Percentiles rank a stretch among this genome's conserved stretches.
These are phyloP conservation scores for Trichophyton rubrum DNA, from an alignment of 2,329 filamentous ascomycete genomes.

Conservation along the genomic window DNA sequence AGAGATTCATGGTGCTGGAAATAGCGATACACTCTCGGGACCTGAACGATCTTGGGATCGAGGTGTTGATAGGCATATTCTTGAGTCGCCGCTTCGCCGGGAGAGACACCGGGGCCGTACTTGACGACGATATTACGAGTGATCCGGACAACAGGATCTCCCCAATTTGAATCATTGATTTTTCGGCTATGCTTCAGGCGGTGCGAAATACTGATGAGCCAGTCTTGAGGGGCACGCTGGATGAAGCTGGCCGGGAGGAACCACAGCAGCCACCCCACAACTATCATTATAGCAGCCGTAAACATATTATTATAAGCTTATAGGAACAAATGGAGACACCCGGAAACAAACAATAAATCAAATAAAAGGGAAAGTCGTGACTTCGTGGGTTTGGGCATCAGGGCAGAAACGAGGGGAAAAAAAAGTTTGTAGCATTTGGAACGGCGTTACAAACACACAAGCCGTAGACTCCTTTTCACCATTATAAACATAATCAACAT, in stretches of 20 bases:
- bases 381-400: background rate
- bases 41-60: slow-evolving; percentile 14
- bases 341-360: background rate
- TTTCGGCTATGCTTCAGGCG: background rate
- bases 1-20: slow-evolving; percentile 9
- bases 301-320: background rate
- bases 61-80: slow-evolving; percentile 14
- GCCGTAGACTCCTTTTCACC: background rate
- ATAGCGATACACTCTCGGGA: slow-evolving; percentile 16
- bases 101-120: slow-evolving; percentile 14
- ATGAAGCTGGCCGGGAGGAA: background rate
- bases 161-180: background rate
- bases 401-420: background rate
- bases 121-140: slow-evolving; percentile 14
- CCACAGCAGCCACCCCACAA: background rate
- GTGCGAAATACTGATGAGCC: slow-evolving; percentile 4
- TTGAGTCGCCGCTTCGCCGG: slow-evolving; percentile 12
- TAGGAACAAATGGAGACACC: background rate
- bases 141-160: slow-evolving; percentile 10
- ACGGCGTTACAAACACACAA: background rate
- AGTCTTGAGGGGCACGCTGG: slow-evolving; percentile 3
- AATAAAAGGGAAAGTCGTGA: background rate
- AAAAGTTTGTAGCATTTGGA: background rate
- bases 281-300: background rate
- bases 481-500: background rate